Base-by-base conservation (phyloP, 2,329 filamentous ascomycete genomes). In the Cladosporium sp. region DNA sequence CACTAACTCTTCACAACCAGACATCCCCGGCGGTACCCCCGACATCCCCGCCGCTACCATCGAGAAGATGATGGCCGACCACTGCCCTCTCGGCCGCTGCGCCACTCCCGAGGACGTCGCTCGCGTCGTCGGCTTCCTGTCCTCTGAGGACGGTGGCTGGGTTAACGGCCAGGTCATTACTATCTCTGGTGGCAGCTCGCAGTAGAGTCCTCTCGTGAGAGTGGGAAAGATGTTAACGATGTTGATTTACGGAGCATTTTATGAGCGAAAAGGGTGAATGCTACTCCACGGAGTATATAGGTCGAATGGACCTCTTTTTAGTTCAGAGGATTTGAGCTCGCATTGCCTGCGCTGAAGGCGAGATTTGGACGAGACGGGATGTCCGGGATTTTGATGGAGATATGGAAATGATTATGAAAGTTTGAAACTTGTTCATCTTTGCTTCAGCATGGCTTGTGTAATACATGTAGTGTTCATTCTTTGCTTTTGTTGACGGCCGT, bases 11-110 rank as follows among this genome's bases (percentile, higher is more conserved):
- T 32, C 3, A 4, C 1, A 59, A 44, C 77, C 78, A 79, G 82
- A 83, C 70, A 84, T 84, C 51, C 82, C 82, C 0, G 80, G 81
- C 4, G 82, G 78, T 11, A 78, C 75, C 4, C 81, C 82, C n/a
- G 81, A 83, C 36, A 82, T 79, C 78, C 76, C 81, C 0, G 80
- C 80, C 0, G 80, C 82, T 65, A 82, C 81, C 75, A 83, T 85
- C 38, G 82, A 85, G 78, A 72, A 68, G 5, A 70, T 82, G 54
- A 84, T 85, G 82, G 81, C 82, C 30, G 76, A 79, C 21, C 78
- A 82, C 72, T 84, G 82, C 72, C 82, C 82, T 21, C 71, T 84
- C 21, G 80, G 80, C 59, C 70, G 82, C 41, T 84, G 82, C 73
- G 82, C 82, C 8, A 75, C 78, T 12, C 82, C 82, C 1, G 80